Evolutionary conservation across 108 stramenopile species (phyloP).

Genomic region (Aurantiochytrium sp.): DNA sequence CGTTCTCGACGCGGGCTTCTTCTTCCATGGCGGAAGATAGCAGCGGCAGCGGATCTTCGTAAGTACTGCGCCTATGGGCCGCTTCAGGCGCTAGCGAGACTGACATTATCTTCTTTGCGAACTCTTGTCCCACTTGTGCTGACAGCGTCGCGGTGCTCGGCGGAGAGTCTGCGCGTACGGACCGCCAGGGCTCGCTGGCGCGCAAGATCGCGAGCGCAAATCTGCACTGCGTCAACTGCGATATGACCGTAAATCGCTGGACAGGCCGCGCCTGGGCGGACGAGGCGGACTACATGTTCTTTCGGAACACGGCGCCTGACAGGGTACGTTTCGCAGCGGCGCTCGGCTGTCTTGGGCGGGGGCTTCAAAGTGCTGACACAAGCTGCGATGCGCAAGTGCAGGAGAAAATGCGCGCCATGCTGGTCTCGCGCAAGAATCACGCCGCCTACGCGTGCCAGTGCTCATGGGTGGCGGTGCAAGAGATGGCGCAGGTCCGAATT

Average conservation of each 20-base stretch:
- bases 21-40: too few species aligned
- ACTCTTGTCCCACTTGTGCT: too few species aligned
- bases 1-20: too few species aligned
- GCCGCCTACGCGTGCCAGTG: slow-evolving; percentile 18
- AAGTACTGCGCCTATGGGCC: too few species aligned
- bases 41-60: too few species aligned
- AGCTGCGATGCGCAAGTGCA: neutral
- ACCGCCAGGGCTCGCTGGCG: neutral
- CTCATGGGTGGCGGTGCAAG: neutral
- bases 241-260: neutral
- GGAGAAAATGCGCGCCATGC: neutral
- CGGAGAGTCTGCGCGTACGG: neutral
- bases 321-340: neutral
- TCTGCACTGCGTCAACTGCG: neutral
- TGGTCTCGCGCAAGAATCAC: neutral
- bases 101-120: too few species aligned
- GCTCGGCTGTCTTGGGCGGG: neutral
- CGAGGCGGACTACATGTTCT: neutral
- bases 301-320: slow-evolving; percentile 15
- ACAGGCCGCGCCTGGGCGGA: neutral
- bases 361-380: neutral
- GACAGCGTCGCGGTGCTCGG: neutral
- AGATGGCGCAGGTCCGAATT: neutral
- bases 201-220: neutral
- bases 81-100: too few species aligned